Conservation (phyloP, 2,329 filamentous ascomycete species). For the Fusarium armeniacum region DNA sequence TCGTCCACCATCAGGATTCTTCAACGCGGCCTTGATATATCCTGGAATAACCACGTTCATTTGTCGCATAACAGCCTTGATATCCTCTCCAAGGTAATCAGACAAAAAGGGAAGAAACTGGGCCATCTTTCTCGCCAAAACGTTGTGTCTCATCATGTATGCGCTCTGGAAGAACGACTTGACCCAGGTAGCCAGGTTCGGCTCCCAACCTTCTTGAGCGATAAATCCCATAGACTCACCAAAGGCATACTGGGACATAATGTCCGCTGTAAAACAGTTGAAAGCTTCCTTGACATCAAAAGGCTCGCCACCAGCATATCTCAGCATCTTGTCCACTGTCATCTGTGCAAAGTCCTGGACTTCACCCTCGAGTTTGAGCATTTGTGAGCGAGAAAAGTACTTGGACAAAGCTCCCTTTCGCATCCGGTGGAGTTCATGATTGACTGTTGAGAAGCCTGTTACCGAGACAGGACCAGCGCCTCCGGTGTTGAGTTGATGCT, state of each 20-base stretch:
- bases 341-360: slow-evolving; percentile 45
- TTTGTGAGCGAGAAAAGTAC: slow-evolving; percentile 55
- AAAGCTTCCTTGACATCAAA: slow-evolving; percentile 56
- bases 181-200: slow-evolving; percentile 56
- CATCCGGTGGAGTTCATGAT: slow-evolving; percentile 54
- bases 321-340: slow-evolving; percentile 53
- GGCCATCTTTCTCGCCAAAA: slow-evolving; percentile 45
- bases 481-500: slow-evolving; percentile 35
- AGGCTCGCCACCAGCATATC: slow-evolving; percentile 38
- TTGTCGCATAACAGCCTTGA: slow-evolving; percentile 32
- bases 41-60: slow-evolving; percentile 39
- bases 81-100: slow-evolving; percentile 33
- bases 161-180: slow-evolving; percentile 52
- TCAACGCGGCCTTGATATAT: slow-evolving; percentile 18
- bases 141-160: slow-evolving; percentile 54
- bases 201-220: slow-evolving; percentile 53
- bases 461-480: slow-evolving; percentile 29
- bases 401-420: slow-evolving; percentile 51
- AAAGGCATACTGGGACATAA: slow-evolving; percentile 57
- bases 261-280: slow-evolving; percentile 58
- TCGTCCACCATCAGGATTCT: slow-evolving; percentile 26
- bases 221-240: slow-evolving; percentile 54
- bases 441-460: slow-evolving; percentile 38
- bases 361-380: slow-evolving; percentile 50
- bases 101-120: slow-evolving; percentile 22